These are phyloP conservation scores for Periglandula ipomoeae DNA, from an alignment of 2,329 filamentous ascomycete genomes.

Conservation along the genomic window DNA sequence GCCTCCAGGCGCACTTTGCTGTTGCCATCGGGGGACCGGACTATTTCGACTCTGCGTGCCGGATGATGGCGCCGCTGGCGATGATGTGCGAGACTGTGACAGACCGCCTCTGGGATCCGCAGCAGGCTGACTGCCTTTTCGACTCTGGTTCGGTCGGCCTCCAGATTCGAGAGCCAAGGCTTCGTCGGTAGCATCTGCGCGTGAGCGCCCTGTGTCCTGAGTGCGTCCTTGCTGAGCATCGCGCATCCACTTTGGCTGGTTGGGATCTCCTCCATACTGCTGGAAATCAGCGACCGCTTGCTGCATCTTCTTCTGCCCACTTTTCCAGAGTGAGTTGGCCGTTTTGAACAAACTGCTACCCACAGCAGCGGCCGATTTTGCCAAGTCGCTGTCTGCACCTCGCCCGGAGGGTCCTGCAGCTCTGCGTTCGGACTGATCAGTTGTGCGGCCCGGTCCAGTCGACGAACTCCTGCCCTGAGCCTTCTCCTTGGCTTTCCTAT, in stretches of 20 bases:
- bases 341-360: conserved; percentile 84
- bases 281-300: conserved; percentile 85
- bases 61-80: conserved; percentile 34
- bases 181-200: conserved; percentile 52
- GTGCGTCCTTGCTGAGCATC: conserved; percentile 47
- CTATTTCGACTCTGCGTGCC: conserved; percentile 34
- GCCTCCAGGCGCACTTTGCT: conserved; percentile 28
- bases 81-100: conserved; percentile 37
- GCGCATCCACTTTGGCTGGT: conserved; percentile 92
- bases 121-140: conserved; percentile 17
- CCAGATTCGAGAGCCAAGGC: conserved; percentile 71
- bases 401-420: conserved; percentile 36
- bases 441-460: neutral
- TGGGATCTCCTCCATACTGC: conserved; percentile 55
- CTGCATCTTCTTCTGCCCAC: conserved; percentile 83
- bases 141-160: conserved; percentile 39
- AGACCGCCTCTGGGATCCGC: conserved; percentile 18
- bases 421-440: conserved; percentile 18
- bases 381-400: conserved; percentile 58
- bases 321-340: conserved; percentile 92
- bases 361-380: conserved; percentile 73
- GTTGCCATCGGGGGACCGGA: conserved; percentile 52
- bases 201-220: conserved; percentile 20
- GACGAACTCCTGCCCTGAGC: conserved; percentile 41
- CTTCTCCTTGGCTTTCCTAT: conserved; percentile 71